These are phyloP conservation scores for Aquilaria yunnanensis DNA, from an alignment of 345 rosid species.

Conservation along the genomic window DNA sequence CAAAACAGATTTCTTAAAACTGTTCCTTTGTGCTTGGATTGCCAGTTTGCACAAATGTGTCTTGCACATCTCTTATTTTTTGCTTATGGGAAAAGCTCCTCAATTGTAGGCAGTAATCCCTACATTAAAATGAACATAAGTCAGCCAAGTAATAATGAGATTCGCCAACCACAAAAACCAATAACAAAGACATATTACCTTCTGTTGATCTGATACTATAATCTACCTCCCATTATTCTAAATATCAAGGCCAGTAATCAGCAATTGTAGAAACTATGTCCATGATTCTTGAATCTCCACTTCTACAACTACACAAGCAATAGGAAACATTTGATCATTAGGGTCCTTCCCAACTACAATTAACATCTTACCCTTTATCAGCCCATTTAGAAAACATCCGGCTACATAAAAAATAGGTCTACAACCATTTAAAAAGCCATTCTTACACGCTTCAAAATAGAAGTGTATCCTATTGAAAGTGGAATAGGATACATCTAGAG, in stretches of 20 bases:
- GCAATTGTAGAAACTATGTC: background rate
- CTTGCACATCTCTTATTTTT: background rate
- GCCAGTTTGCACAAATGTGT: background rate
- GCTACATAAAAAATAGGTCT: background rate
- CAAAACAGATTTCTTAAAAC: too few relatives aligned
- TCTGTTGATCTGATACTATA: background rate
- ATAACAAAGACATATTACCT: background rate
- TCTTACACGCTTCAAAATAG: background rate
- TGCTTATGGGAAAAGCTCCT: background rate
- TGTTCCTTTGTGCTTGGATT: too few relatives aligned
- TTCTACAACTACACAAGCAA: background rate
- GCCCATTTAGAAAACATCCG: background rate
- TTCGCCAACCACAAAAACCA: background rate
- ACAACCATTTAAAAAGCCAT: background rate
- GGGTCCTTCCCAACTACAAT: background rate
- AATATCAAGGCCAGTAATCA: background rate
- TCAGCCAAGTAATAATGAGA: too few relatives aligned
- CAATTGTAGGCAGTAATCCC: background rate
- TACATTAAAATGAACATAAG: background rate
- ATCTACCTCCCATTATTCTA: background rate
- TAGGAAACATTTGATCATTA: slow-evolving; percentile 1
- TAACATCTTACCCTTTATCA: background rate
- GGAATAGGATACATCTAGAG: background rate
- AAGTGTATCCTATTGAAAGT: background rate
- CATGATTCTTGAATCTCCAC: background rate